phyloP scores from a whole-genome alignment of 2,329 filamentous ascomycete genomes.

The Fusarium oxysporum region DNA sequence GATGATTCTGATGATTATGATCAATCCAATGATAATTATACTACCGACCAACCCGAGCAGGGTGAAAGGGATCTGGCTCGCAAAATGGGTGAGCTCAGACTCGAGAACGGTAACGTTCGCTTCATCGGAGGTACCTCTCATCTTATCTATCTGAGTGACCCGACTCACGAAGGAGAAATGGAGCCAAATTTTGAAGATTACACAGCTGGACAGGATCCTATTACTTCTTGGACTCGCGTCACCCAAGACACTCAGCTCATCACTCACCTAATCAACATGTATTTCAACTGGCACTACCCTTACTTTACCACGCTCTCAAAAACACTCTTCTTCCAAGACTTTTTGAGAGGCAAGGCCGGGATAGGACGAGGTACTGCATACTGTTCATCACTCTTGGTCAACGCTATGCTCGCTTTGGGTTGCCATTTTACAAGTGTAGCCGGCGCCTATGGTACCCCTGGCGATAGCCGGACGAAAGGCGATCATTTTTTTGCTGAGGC shows the following conservation, averaged over 20 bases:
- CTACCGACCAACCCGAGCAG: constrained; percentile 57
- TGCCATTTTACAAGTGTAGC: constrained; percentile 89
- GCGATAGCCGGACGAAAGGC: constrained; percentile 86
- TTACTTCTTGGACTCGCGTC: constrained; percentile 88
- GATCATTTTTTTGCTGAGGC: constrained; percentile 97
- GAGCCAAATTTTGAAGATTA: constrained; percentile 60
- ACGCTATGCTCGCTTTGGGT: constrained; percentile 91
- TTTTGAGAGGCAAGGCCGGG: constrained; percentile 74
- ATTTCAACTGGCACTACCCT: constrained; percentile 97
- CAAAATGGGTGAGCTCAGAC: constrained; percentile 90
- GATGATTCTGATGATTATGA: constrained; percentile 57
- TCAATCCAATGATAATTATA: constrained; percentile 55
- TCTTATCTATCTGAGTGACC: constrained; percentile 80
- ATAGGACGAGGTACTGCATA: constrained; percentile 72
- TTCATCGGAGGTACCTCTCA: constrained; percentile 97
- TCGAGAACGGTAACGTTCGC: constrained; percentile 88
- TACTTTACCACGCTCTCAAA: constrained; percentile 95
- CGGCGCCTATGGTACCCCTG: constrained; percentile 76
- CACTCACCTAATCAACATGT: constrained; percentile 93
- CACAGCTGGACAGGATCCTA: constrained; percentile 71
- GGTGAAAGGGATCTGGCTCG: constrained; percentile 85
- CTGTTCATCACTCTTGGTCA: constrained; percentile 90
- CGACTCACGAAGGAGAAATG: constrained; percentile 51
- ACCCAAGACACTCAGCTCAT: constrained; percentile 83
- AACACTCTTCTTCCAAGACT: constrained; percentile 87